These are phyloP conservation scores for Chlamydomonas schloesseri DNA, from an alignment of 139 green algal species.

Conservation along the genomic window DNA sequence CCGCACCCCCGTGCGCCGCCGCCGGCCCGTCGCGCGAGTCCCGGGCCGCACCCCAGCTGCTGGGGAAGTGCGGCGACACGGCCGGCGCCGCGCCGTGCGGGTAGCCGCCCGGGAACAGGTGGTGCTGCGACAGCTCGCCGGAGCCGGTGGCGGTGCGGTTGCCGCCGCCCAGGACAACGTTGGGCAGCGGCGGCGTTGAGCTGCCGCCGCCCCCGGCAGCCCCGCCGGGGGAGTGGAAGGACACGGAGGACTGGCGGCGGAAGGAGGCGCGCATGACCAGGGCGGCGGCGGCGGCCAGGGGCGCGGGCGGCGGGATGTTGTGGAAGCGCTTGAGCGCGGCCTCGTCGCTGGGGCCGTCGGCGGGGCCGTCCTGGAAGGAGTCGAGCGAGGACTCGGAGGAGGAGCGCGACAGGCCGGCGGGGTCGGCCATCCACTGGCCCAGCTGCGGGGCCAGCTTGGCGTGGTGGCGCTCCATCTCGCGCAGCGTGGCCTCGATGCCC, in stretches of 20 bases:
- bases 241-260: not conserved
- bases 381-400: constrained; percentile 29
- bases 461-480: constrained; percentile 49
- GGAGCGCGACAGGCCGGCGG: constrained; percentile 6
- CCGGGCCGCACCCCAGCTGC: not conserved
- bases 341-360: constrained; percentile 26
- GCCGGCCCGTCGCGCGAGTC: not conserved
- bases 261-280: not conserved
- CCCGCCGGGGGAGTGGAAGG: no score
- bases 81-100: not conserved
- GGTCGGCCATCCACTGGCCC: not conserved
- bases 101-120: not conserved
- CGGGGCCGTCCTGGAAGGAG: constrained; percentile 37
- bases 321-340: constrained; percentile 10
- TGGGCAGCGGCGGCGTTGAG: not conserved
- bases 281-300: constrained; percentile 6
- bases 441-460: not conserved
- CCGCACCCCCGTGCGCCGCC: not conserved
- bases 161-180: no score
- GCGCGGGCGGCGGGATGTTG: constrained; percentile 23
- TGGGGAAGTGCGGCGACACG: no score
- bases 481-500: constrained; percentile 38
- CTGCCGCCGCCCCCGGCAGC: not conserved
- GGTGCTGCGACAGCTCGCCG: not conserved
- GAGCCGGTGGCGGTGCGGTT: not conserved